Conservation (phyloP, 2,329 filamentous ascomycete genomes). For the Aquanectria penicillioides region DNA sequence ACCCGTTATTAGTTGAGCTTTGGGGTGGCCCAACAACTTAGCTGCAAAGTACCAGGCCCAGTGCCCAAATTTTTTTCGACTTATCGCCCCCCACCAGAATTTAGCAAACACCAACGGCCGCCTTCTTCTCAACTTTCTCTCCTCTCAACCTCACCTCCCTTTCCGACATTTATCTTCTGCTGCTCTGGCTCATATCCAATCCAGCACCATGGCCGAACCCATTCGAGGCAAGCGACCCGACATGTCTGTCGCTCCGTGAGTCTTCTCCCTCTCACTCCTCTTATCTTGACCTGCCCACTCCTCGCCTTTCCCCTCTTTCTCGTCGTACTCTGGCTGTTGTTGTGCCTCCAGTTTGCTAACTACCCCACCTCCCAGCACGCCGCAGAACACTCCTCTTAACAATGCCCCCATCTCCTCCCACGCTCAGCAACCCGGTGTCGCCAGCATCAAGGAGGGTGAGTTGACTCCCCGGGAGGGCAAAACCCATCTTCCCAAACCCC, state of each 20-base stretch:
- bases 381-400: slow-evolving; percentile 96
- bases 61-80: slow-evolving; percentile 49
- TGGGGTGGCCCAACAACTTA: slow-evolving; percentile 46
- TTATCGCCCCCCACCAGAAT: slow-evolving; percentile 53
- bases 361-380: slow-evolving; percentile 75
- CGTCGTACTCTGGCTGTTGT: slow-evolving; percentile 24
- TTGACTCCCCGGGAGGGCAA: slow-evolving; percentile 32
- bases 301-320: slow-evolving; percentile 25
- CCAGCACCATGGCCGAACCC: slow-evolving; percentile 67
- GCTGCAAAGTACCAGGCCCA: slow-evolving; percentile 40
- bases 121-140: slow-evolving; percentile 47
- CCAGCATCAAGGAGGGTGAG: slow-evolving; percentile 97
- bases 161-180: slow-evolving; percentile 43
- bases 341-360: slow-evolving; percentile 46
- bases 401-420: slow-evolving; percentile 98
- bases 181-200: slow-evolving; percentile 39
- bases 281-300: slow-evolving; percentile 6
- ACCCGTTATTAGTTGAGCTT: slow-evolving; percentile 37
- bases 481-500: slow-evolving; percentile 2
- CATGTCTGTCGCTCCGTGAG: slow-evolving; percentile 67
- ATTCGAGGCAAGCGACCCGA: slow-evolving; percentile 72
- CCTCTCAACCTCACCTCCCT: slow-evolving; percentile 43
- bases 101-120: slow-evolving; percentile 50
- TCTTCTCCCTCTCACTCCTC: slow-evolving; percentile 37
- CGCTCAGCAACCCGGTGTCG: slow-evolving; percentile 92